A percentile compares a stretch with the other conserved stretches of the same genome.
Conservation (phyloP, 495 filamentous ascomycete species). For the Daldinia bambusicola region DNA sequence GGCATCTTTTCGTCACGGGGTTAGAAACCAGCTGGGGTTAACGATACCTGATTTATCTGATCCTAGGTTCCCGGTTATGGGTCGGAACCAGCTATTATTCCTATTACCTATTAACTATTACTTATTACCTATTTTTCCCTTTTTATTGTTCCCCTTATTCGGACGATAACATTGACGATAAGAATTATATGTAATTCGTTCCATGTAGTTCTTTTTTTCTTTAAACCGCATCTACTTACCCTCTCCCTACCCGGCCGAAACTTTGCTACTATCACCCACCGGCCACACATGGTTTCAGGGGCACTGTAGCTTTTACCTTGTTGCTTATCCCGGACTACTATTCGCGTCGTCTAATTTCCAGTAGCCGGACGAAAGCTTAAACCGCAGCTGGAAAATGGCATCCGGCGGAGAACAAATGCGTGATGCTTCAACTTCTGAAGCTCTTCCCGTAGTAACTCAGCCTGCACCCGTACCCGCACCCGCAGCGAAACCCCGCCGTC, state of each 20-base stretch:
- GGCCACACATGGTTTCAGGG: conserved; percentile 22
- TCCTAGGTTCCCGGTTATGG: neutral
- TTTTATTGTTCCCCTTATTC: conserved; percentile 19
- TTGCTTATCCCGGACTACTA: neutral
- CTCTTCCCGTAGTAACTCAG: conserved; percentile 30
- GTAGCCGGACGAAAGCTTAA: conserved; percentile 3
- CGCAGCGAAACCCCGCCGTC: conserved; percentile 52
- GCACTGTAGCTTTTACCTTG: conserved; percentile 10
- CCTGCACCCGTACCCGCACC: conserved; percentile 28
- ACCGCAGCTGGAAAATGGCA: conserved; percentile 19
- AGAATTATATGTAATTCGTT: conserved; percentile 15
- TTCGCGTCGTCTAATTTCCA: conserved; percentile 3
- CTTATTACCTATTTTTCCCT: neutral
- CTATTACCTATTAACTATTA: conserved; percentile 1
- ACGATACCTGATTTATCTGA: conserved; percentile 1
- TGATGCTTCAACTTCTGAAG: conserved; percentile 41
- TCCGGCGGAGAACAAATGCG: conserved; percentile 33
- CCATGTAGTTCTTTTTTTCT: neutral
- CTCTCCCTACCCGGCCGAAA: neutral
- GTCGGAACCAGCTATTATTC: conserved; percentile 10
- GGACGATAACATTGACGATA: conserved; percentile 19
- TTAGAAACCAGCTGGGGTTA: conserved; percentile 22
- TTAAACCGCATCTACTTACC: neutral
- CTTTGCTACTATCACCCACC: neutral
- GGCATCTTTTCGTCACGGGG: conserved; percentile 39